phyloP scores from a whole-genome alignment of 139 green algal genomes.

The Haematococcus lacustris region DNA sequence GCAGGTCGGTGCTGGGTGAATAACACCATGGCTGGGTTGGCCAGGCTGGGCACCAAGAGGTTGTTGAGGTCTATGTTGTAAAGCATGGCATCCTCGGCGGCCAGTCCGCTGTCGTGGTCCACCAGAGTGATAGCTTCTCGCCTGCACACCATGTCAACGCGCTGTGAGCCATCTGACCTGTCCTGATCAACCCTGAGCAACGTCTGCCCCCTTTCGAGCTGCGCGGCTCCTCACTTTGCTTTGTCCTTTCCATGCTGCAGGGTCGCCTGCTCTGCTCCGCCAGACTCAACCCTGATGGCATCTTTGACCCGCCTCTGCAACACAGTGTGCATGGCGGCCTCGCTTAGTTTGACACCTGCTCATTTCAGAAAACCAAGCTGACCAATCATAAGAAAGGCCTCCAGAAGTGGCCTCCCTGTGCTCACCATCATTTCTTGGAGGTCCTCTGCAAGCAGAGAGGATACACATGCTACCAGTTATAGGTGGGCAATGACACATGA shows the following conservation, averaged over 20 bases:
- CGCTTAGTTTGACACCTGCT: conserved; percentile 2
- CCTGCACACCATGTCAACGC: too few relatives aligned
- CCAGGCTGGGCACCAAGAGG: too few relatives aligned
- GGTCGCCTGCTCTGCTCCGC: conserved; percentile 11
- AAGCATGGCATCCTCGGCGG: too few relatives aligned
- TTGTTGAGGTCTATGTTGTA: too few relatives aligned
- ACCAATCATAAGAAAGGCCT: too few relatives aligned
- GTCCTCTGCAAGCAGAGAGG: conserved; percentile 36
- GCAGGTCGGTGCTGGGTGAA: too few relatives aligned
- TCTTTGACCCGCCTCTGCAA: conserved; percentile 32
- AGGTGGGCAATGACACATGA: too few relatives aligned
- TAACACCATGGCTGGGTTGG: too few relatives aligned
- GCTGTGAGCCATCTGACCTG: too few relatives aligned
- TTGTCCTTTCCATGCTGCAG: conserved; percentile 30
- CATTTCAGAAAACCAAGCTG: conserved; percentile 1
- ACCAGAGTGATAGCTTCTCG: too few relatives aligned
- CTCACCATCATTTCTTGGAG: conserved; percentile 49
- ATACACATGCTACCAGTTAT: too few relatives aligned
- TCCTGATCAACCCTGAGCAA: not conserved
- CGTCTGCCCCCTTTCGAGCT: conserved; percentile 47
- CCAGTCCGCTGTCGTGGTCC: too few relatives aligned
- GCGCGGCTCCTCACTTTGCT: conserved; percentile 32
- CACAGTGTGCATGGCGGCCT: not conserved
- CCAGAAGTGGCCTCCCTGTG: not conserved
- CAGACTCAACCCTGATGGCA: conserved; percentile 14